These are phyloP conservation scores for Daldinia caldariorum DNA, from an alignment of 495 filamentous ascomycete species.

Conservation along the genomic window DNA sequence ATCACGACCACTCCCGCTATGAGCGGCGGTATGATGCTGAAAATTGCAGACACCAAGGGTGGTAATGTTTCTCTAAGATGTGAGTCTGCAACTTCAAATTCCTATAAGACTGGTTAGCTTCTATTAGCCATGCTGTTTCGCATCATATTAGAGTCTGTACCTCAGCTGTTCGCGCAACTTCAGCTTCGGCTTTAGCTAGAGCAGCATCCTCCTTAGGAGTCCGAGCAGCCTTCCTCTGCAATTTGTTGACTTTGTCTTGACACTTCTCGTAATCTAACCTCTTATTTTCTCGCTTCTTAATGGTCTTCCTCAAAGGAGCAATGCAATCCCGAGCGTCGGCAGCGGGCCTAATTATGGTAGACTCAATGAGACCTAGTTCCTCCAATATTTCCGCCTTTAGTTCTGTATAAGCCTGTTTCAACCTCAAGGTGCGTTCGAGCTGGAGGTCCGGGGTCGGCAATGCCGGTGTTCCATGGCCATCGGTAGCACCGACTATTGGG, in stretches of 20 bases:
- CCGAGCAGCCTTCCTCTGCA: constrained; percentile 74
- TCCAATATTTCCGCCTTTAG: constrained; percentile 77
- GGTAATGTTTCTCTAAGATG: constrained; percentile 80
- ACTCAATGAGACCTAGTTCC: constrained; percentile 79
- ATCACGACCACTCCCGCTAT: constrained; percentile 78
- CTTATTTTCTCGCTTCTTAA: constrained; percentile 91
- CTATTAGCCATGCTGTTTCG: neutral
- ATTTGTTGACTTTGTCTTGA: constrained; percentile 75
- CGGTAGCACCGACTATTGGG: constrained; percentile 73
- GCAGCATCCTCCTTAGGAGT: constrained; percentile 80
- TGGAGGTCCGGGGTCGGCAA: constrained; percentile 71
- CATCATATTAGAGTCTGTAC: constrained; percentile 52
- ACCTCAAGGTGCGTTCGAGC: constrained; percentile 70
- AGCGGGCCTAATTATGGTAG: constrained; percentile 76
- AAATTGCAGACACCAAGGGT: constrained; percentile 74
- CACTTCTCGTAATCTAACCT: constrained; percentile 89
- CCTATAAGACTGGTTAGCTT: constrained; percentile 57
- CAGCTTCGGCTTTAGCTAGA: constrained; percentile 80
- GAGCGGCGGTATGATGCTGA: constrained; percentile 82
- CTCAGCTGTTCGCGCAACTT: constrained; percentile 72
- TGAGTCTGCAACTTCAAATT: constrained; percentile 84
- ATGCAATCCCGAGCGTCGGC: constrained; percentile 75
- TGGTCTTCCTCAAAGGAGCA: constrained; percentile 83
- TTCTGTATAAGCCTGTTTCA: constrained; percentile 77
- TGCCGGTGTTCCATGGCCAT: constrained; percentile 62